Base-by-base conservation (phyloP, 768 basidiomycete genomes). In the Calocybe cyanea region DNA sequence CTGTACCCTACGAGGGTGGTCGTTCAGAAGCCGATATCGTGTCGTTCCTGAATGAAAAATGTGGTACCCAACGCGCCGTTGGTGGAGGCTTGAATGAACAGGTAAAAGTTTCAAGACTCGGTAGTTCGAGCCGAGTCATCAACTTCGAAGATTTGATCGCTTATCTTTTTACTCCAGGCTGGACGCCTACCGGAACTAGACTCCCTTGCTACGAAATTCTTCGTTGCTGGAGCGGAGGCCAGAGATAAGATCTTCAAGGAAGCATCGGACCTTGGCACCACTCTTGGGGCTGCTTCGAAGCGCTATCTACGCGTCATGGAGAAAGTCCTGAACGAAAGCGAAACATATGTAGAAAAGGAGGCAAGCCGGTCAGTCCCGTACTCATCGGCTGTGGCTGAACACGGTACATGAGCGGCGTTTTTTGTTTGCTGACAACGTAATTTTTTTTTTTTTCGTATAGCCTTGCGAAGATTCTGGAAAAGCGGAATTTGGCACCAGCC, bases 231-330 rank as follows among this genome's bases (percentile, higher is more conserved):
- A 2, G 72, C 72, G 10, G 72, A 72, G 41, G 74, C 74, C 28
- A 80, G 88, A 31, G 64, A 76, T 31, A 63, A 73, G n/a, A 65
- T 96, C 46, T 74, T 81, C 53, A 67, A 81, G 55, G 80, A 90
- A 50, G 91, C 91, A 19, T 61, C 67, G 24, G 60, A 57, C 0
- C 62, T 89, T 5, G 77, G 80, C 4, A 61, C 69, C n/a, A 61
- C 61, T 14, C 68, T 76, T 32, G 79, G 80, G 21, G 69, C 60
- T 5, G 67, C 74, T 18, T 78, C 82, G 14, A 76, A 79, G 56
- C 87, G 93, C 64, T 99, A 99, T 65, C 54, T 93, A 47, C 83
- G 85, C 49, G 83, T 92, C 34, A 94, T 97, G 90, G 83, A 90
- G 67, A 92, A 95, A 67, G 71, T 93, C 5, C 67, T 80, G 19